These are phyloP conservation scores for Diaporthe sp. DNA, from an alignment of 2,329 filamentous ascomycete genomes.

Conservation along the genomic window DNA sequence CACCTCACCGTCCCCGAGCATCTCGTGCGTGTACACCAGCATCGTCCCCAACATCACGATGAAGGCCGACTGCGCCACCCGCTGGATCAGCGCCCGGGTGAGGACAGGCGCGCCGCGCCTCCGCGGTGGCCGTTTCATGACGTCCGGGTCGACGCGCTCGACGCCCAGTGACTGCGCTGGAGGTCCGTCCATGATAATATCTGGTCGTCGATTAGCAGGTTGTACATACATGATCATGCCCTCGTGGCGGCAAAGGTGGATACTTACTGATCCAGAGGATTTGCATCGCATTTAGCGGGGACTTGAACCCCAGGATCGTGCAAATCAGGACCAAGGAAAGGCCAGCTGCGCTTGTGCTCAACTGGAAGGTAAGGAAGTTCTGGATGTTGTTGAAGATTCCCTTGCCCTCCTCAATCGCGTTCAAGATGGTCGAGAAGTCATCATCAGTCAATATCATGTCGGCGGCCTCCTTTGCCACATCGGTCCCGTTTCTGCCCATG, in stretches of 20 bases:
- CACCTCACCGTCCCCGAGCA: constrained; percentile 84
- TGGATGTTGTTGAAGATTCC: constrained; percentile 99
- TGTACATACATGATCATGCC: not conserved
- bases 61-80: constrained; percentile 87
- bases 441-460: constrained; percentile 94
- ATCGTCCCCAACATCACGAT: constrained; percentile 96
- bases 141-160: constrained; percentile 91
- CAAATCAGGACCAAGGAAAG: constrained; percentile 92
- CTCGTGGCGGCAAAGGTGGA: not conserved
- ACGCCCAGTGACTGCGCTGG: constrained; percentile 97
- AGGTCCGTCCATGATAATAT: constrained; percentile 99
- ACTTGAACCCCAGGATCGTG: constrained; percentile 92
- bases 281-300: constrained; percentile 98
- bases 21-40: constrained; percentile 90
- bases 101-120: constrained; percentile 90
- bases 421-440: constrained; percentile 91
- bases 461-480: constrained; percentile 96
- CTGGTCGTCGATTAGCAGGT: constrained; percentile 58
- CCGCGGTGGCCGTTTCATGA: constrained; percentile 92
- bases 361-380: constrained; percentile 98
- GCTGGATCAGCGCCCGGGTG: constrained; percentile 83
- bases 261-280: constrained; percentile 98
- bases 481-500: constrained; percentile 95
- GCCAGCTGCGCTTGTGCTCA: constrained; percentile 95
- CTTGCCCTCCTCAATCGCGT: constrained; percentile 98